Evolutionary conservation across 2,329 filamentous ascomycete genomes (phyloP).

Genomic region (Cladosporium austrohemisphaericum): DNA sequence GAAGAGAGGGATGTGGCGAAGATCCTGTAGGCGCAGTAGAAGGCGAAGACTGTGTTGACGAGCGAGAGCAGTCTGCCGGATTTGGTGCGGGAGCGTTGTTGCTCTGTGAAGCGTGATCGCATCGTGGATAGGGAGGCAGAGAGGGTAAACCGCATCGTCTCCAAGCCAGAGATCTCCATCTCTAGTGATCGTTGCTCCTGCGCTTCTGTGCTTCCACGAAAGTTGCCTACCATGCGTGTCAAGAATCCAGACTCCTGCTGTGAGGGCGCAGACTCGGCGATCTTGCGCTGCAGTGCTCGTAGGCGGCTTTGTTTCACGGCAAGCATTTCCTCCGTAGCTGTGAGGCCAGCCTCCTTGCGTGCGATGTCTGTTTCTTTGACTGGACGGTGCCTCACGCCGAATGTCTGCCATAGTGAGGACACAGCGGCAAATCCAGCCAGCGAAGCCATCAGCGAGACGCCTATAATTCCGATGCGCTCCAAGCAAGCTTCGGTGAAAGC

Average conservation of each 20-base stretch:
- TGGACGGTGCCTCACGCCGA: constrained; percentile 61
- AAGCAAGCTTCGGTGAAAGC: constrained; percentile 54
- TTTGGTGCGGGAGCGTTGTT: constrained; percentile 63
- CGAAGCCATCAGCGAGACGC: constrained; percentile 80
- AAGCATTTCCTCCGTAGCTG: constrained; percentile 77
- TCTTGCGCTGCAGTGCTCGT: constrained; percentile 65
- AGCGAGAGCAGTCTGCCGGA: constrained; percentile 62
- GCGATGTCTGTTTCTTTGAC: constrained; percentile 65
- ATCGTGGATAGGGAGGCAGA: constrained; percentile 62
- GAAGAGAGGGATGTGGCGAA: constrained; percentile 66
- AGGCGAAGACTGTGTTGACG: constrained; percentile 65
- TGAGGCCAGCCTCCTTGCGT: constrained; percentile 73
- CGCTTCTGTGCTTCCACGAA: constrained; percentile 60
- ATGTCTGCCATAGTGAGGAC: constrained; percentile 80
- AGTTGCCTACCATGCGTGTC: constrained; percentile 67
- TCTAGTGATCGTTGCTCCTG: constrained; percentile 55
- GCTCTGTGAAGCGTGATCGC: constrained; percentile 59
- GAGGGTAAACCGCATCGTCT: constrained; percentile 73
- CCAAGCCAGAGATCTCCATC: constrained; percentile 73
- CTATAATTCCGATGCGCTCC: constrained; percentile 74
- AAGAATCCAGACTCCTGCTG: constrained; percentile 54
- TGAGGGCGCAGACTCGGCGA: constrained; percentile 40
- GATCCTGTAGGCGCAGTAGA: constrained; percentile 84
- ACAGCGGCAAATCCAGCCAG: constrained; percentile 89
- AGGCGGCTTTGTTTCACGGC: constrained; percentile 69